Conservation (phyloP, 805 yeast genomes). For the Tetrapisispora pingtungensis region DNA sequence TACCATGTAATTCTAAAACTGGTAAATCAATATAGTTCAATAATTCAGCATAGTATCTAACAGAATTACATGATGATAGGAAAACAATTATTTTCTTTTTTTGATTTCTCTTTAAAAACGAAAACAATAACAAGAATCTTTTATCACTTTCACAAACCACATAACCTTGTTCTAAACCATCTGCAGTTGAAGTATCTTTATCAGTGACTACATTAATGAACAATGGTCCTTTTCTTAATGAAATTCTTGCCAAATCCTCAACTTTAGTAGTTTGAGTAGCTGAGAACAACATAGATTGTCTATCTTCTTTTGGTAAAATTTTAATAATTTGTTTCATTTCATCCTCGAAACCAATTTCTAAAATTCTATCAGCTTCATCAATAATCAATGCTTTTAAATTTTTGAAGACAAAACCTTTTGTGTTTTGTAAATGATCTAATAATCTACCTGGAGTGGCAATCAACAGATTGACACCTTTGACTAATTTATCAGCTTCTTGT, state of each 20-base stretch:
- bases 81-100: conserved; percentile 92
- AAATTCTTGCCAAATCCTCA: conserved; percentile 94
- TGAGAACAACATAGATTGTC: conserved; percentile 96
- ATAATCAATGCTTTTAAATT: conserved; percentile 88
- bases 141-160: conserved; percentile 96
- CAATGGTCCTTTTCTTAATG: conserved; percentile 84
- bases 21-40: conserved; percentile 94
- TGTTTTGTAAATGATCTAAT: conserved; percentile 92
- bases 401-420: conserved; percentile 87
- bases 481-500: conserved; percentile 90
- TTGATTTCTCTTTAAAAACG: conserved; percentile 85
- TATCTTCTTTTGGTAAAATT: conserved; percentile 81
- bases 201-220: conserved; percentile 89
- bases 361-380: conserved; percentile 96
- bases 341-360: conserved; percentile 97
- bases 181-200: conserved; percentile 81
- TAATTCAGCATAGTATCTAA: conserved; percentile 89
- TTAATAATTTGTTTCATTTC: conserved; percentile 96
- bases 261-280: conserved; percentile 99
- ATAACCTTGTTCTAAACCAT: conserved; percentile 96
- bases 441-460: conserved; percentile 98
- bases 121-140: conserved; percentile 78
- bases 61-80: conserved; percentile 93
- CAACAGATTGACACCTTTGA: conserved; percentile 85
- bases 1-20: conserved; percentile 92